These are phyloP conservation scores for Strombidium stylifer DNA, from an alignment of 73 alveolate genomes.

Conservation along the genomic window DNA sequence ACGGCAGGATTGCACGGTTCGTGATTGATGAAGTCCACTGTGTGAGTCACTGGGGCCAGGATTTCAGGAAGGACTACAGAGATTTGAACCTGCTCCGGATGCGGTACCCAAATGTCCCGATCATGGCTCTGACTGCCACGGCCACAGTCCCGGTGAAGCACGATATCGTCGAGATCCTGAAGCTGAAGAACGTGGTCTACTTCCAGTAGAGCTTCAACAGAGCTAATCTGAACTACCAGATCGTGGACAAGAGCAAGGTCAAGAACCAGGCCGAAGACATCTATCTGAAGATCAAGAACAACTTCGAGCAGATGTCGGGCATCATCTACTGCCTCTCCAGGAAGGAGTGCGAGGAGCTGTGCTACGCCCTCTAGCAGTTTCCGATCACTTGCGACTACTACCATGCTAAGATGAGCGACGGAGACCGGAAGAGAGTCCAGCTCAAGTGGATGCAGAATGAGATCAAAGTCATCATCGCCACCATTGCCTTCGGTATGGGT, in stretches of 20 bases:
- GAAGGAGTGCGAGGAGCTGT: conserved; percentile 91
- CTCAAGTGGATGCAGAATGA: conserved; percentile 92
- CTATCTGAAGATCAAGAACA: conserved; percentile 51
- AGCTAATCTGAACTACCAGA: conserved; percentile 88
- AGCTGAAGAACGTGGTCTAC: conserved; percentile 77
- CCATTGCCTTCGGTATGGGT: conserved; percentile 99
- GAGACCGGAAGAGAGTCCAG: conserved; percentile 77
- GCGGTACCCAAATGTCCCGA: conserved; percentile 92
- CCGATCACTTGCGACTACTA: conserved; percentile 85
- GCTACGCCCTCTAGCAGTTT: conserved; percentile 68
- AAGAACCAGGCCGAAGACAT: conserved; percentile 75
- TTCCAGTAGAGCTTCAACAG: conserved; percentile 91
- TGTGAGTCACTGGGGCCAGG: conserved; percentile 99
- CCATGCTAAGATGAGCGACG: conserved; percentile 90
- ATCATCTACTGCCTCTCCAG: conserved; percentile 92
- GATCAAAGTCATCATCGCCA: conserved; percentile 96
- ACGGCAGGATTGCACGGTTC: conserved; percentile 68
- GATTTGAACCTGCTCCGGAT: conserved; percentile 74
- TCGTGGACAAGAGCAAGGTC: conserved; percentile 62
- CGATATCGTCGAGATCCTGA: conserved; percentile 89
- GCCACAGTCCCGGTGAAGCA: conserved; percentile 95
- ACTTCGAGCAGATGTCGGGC: conserved; percentile 75
- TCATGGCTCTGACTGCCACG: conserved; percentile 97
- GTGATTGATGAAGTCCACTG: conserved; percentile 99
- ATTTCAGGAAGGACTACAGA: conserved; percentile 95